Evolutionary conservation across 306 rosid species (phyloP).

Genomic region (Inga laurina): DNA sequence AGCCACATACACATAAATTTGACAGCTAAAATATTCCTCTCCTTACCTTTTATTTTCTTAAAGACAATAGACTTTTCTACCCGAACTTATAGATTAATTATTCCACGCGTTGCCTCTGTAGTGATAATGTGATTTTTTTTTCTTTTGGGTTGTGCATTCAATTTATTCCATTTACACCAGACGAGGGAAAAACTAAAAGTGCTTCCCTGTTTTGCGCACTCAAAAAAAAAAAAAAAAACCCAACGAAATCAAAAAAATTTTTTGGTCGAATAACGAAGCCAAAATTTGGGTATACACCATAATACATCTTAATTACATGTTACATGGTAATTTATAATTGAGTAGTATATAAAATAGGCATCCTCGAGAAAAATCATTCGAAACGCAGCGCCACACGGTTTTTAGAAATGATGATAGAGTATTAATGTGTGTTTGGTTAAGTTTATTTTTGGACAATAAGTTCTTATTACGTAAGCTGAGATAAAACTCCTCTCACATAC

Average conservation of each 20-base stretch:
- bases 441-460: too few relatives aligned
- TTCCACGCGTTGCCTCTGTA: neutral
- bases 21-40: neutral
- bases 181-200: neutral
- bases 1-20: neutral
- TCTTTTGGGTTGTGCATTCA: neutral
- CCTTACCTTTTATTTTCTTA: neutral
- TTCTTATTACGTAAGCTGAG: too few relatives aligned
- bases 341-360: too few relatives aligned
- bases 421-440: too few relatives aligned
- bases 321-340: too few relatives aligned
- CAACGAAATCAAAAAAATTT: neutral
- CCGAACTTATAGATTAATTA: neutral
- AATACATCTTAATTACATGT: neutral
- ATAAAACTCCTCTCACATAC: too few relatives aligned
- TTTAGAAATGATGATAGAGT: neutral
- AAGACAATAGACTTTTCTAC: neutral
- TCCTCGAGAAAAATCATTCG: neutral
- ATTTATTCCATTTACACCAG: neutral
- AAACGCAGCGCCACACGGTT: neutral
- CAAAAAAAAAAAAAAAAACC: neutral
- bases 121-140: neutral
- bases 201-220: neutral
- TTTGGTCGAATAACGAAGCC: neutral
- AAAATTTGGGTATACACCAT: neutral